Conservation (phyloP, 2,329 filamentous ascomycete genomes). For the Cercospora sp. region DNA sequence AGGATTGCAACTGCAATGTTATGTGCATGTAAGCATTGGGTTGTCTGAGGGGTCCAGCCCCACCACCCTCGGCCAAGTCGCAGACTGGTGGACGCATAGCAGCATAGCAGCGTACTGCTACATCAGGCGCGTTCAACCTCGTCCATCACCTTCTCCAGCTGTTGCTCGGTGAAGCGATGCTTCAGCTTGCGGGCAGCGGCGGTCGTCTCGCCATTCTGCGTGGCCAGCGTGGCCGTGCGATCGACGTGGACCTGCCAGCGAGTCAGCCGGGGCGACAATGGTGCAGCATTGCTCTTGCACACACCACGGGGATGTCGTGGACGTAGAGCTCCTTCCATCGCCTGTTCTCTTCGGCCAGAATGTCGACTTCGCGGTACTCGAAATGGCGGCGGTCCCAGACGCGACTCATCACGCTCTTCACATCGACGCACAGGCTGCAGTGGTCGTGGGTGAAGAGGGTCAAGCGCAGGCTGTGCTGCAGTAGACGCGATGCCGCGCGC, state of each 20-base stretch:
- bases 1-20: not conserved
- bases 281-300: slow-evolving; percentile 18
- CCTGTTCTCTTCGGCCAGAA: slow-evolving; percentile 63
- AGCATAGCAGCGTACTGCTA: not conserved
- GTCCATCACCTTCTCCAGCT: slow-evolving; percentile 71
- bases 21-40: not conserved
- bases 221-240: slow-evolving; percentile 50
- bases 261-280: not conserved
- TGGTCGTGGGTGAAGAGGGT: slow-evolving; percentile 74
- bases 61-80: not conserved
- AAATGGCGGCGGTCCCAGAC: slow-evolving; percentile 70
- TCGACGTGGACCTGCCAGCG: slow-evolving; percentile 61
- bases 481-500: slow-evolving; percentile 18
- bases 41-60: not conserved
- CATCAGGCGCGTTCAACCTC: slow-evolving; percentile 42
- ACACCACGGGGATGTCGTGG: slow-evolving; percentile 78
- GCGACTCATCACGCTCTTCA: slow-evolving; percentile 66
- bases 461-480: slow-evolving; percentile 43
- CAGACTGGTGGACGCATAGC: not conserved
- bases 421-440: slow-evolving; percentile 70
- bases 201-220: slow-evolving; percentile 57
- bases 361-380: slow-evolving; percentile 67
- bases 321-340: slow-evolving; percentile 74
- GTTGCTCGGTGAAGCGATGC: slow-evolving; percentile 70
- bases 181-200: slow-evolving; percentile 69